Base-by-base conservation (phyloP, 345 rosid species). In the Xanthoceras sorbifolium region DNA sequence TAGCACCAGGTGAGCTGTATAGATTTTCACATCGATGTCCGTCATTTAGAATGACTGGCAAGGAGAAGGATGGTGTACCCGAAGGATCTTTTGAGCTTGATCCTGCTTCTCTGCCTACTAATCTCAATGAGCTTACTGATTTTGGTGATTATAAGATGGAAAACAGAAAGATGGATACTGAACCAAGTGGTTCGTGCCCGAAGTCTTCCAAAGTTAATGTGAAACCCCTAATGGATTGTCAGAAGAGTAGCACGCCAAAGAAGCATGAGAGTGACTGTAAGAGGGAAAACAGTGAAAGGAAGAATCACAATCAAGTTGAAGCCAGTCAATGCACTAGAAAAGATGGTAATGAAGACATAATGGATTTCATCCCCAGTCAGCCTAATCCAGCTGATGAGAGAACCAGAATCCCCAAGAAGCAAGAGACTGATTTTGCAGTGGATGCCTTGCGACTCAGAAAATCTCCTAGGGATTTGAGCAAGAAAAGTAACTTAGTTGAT, bases 11-110 rank as follows among this genome's bases (percentile, higher is more conserved):
- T 28, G 89, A 93, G 65, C 77, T 89, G 66, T 88, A 74, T 70
- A 86, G 94, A 54, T 96, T 96, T 84, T 91, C 98, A 9, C 99
- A 96, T 81, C 86, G 59, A 69, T 72, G 90, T 71, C 98, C 97
- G 0, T 87, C 97, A 2, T 85, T 81, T 76, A 85, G 73, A 83
- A 82, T 93, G 94, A 84, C 90, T 55, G 98, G 97, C 68, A 80
- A 72, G 42, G 99, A 96, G 89, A 75, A 90, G 79, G 74, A 81
- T 70, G 94, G 89, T 82, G 90, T 91, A 36, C 97, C 94, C 72
- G 83, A 73, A 50, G 94, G 91, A 40, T 90, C 97, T 75, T 87
- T 88, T 42, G 99, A 96, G 79, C 82, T 93, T 23, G 97, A 96
- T 83, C 87, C 97, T 28, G 91, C 88, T 73, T 80, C 94, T 76